Evolutionary conservation across 2,329 filamentous ascomycete genomes (phyloP), one percentile per base, ranked within the genome.

Genomic region (Pseudogymnoascus sp.): DNA sequence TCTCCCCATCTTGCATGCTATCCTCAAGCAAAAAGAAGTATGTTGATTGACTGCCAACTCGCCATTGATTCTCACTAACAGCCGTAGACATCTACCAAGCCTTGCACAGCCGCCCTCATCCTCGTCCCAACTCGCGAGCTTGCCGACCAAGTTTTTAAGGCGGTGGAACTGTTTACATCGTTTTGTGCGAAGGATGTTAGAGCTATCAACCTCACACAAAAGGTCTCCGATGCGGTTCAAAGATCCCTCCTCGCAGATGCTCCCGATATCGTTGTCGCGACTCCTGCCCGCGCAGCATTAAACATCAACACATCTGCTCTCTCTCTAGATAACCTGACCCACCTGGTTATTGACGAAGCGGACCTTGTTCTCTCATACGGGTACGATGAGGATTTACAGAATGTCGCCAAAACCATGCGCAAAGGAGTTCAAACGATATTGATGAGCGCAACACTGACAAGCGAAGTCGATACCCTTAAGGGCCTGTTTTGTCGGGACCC

Each of bases 51-150:
- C 8, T 55, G 25, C 30, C 9, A 59, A 23, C 14, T 49, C 28
- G 14, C 9, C 11, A 9, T 5, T 25, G 9, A 22, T 6, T 35
- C 11, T n/a, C 42, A 49, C 66, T 69, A 64, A 69, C 35, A 28
- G 8, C 59, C 19, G 62, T 25, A 86, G 79, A 77, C 78, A 61
- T 79, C 82, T 62, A 72, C 80, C 8, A 73, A 77, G 1, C 77
- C 82, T 49, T 79, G 75, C 62, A 92, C 86, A 3, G 84, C 89
- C 2, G 87, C 86, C n/a, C 83, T 99, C 19, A 89, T 99, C 63
- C 86, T 99, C 12, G 92, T 97, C 1, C 94, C 94, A 2, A 97
- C 94, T 3, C 88, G 91, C 74, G 94, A 99, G 75, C 87, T 99
- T 62, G 93, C 93, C 65, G 89, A 93, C 64, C 94, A 99, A 75